A percentile compares a stretch with the other conserved stretches of the same genome.
phyloP scores from a whole-genome alignment of 192 early-diverging fungal genomes.

The Pilaira anomala region DNA sequence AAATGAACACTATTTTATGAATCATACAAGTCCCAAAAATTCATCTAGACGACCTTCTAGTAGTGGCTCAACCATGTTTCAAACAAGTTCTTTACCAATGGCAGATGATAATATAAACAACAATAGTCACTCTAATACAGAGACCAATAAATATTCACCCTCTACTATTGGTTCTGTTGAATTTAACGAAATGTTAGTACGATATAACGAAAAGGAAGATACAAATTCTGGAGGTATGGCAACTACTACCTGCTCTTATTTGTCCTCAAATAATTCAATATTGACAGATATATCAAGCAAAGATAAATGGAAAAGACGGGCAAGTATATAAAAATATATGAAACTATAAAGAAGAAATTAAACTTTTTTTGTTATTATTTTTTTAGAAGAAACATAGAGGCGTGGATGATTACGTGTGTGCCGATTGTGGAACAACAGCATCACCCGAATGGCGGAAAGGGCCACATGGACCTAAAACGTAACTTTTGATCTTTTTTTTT shows the following conservation, averaged over 20 bases:
- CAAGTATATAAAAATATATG: slow-evolving; percentile 3
- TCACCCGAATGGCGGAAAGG: slow-evolving; percentile 51
- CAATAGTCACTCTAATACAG: neutral
- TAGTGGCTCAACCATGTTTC: neutral
- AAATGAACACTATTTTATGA: too few relatives aligned
- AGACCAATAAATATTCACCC: neutral
- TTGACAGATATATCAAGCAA: slow-evolving; percentile 2
- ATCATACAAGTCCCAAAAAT: neutral
- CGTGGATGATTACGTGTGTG: slow-evolving; percentile 43
- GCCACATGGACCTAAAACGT: slow-evolving; percentile 44
- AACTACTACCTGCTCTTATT: slow-evolving; percentile 8
- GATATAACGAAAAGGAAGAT: neutral
- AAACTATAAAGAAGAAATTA: neutral
- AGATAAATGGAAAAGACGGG: slow-evolving; percentile 25
- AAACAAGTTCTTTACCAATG: neutral
- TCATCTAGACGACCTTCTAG: slow-evolving; percentile 5
- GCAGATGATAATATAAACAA: slow-evolving; percentile 11
- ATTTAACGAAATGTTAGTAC: neutral
- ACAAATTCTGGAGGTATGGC: neutral
- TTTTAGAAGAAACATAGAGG: slow-evolving; percentile 26
- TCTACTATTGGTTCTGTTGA: neutral
- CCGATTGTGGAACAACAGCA: slow-evolving; percentile 45
- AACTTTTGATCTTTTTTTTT: slow-evolving; percentile 6
- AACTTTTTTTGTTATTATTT: neutral
- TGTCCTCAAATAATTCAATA: slow-evolving; percentile 1